Base-by-base conservation (phyloP, 1,284 basidiomycete species). In the Gymnopus androsaceus region DNA sequence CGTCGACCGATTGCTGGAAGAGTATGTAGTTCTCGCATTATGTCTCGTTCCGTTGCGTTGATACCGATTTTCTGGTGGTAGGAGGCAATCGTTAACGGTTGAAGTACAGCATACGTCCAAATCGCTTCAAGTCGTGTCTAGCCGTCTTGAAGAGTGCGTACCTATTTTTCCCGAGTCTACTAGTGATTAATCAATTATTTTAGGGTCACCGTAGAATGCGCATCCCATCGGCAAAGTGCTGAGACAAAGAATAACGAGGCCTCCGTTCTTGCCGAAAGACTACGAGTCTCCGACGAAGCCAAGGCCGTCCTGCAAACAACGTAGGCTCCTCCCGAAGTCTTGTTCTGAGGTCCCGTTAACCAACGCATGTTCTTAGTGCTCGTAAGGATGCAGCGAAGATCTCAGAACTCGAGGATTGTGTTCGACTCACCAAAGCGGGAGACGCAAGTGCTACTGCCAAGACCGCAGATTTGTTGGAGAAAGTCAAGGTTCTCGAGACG, bases 191-290 rank as follows among this genome's bases (percentile, higher is more conserved):
- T 27, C 12, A 12, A 14, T 37, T 4, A 11, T 27, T n/a, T 31
- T 30, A 57, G 55, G 9, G 15, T 33, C 23, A 30, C 47, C 17
- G 55, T 50, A 33, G 48, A 50, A 27, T 36, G 41, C 15, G 28
- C 21, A 19, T 34, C 54, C 12, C 21, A 21, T 25, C 51, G 48
- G 34, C 33, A 27, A 25, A 51, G 45, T 15, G 19, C 28, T 6
- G 51, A 52, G 19, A 45, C 15, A 12, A 56, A 55, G 38, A 30
- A 54, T 8, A 30, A 34, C 23, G 52, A 60, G 27, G 50, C 57
- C 21, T 4, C 30, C 8, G 15, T 23, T 9, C 28, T 61, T 21
- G 37, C 23, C 40, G 55, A 56, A 19, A 51, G 37, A 27, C 19
- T 52, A 2, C 25, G 49, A 27, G 28, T 19, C 14, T 53, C 41